These are phyloP conservation scores for Amphirosellinia nigrospora DNA, from an alignment of 495 filamentous ascomycete genomes.

Conservation along the genomic window DNA sequence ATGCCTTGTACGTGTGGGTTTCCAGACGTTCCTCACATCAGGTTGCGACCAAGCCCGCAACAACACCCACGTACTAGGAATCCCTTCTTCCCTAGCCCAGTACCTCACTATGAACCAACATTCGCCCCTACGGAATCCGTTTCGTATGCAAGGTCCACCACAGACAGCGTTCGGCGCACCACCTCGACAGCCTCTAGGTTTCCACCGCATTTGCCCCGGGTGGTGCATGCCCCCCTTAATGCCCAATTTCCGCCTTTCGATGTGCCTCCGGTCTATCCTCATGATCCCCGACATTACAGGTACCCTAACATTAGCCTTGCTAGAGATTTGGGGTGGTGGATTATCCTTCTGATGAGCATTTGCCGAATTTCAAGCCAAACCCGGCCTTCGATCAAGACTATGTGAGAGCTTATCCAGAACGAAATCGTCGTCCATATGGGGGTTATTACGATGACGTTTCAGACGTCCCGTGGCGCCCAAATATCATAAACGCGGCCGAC, in stretches of 20 bases:
- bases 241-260: neutral
- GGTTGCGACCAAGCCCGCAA: neutral
- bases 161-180: neutral
- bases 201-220: neutral
- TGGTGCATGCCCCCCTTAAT: neutral
- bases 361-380: neutral
- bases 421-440: neutral
- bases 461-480: neutral
- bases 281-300: neutral
- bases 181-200: neutral
- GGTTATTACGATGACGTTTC: neutral
- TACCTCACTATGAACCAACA: neutral
- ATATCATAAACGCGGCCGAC: neutral
- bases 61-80: neutral
- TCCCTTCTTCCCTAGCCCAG: neutral
- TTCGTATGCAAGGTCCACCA: neutral
- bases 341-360: neutral
- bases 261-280: neutral
- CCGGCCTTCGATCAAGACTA: neutral
- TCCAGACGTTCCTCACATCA: neutral
- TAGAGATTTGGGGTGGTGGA: neutral
- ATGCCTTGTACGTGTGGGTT: neutral
- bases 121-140: neutral
- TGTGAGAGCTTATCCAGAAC: neutral
- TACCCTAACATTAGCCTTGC: neutral